phyloP scores from a whole-genome alignment of 2,329 filamentous ascomycete genomes.

The Ophiocordyceps camponoti-rufipedis region DNA sequence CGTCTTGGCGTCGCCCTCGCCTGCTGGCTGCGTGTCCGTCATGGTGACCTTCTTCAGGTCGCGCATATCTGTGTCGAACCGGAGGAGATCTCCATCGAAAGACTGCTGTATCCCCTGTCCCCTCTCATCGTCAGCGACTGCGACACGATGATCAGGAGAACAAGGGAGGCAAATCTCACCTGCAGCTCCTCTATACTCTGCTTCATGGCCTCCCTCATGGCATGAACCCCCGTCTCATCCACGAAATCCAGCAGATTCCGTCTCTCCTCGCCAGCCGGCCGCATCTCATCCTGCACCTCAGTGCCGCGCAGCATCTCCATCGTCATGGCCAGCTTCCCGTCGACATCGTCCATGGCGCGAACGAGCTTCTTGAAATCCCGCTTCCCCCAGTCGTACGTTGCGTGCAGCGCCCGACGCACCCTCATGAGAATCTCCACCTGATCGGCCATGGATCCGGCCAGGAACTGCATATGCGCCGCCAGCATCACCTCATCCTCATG shows the following conservation, averaged over 20 bases:
- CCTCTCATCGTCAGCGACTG: constrained; percentile 8
- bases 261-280: constrained; percentile 36
- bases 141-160: not conserved
- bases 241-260: constrained; percentile 60
- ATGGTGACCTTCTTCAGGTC: constrained; percentile 39
- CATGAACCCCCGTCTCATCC: constrained; percentile 50
- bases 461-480: constrained; percentile 48
- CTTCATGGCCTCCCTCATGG: constrained; percentile 47
- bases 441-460: constrained; percentile 41
- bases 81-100: constrained; percentile 58
- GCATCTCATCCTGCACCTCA: constrained; percentile 43
- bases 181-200: constrained; percentile 54
- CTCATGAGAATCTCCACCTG: constrained; percentile 33
- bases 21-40: constrained; percentile 16
- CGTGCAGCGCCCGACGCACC: constrained; percentile 31
- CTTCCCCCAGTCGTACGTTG: constrained; percentile 38
- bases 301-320: constrained; percentile 47
- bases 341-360: constrained; percentile 45
- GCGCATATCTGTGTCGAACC: constrained; percentile 58
- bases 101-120: constrained; percentile 39
- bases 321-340: constrained; percentile 45
- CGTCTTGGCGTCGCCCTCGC: constrained; percentile 10
- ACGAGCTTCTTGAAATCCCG: constrained; percentile 44
- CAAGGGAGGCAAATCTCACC: constrained; percentile 3
- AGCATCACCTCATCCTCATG: constrained; percentile 66